Conservation (phyloP, 306 rosid species). For the Trifolium dubium region DNA sequence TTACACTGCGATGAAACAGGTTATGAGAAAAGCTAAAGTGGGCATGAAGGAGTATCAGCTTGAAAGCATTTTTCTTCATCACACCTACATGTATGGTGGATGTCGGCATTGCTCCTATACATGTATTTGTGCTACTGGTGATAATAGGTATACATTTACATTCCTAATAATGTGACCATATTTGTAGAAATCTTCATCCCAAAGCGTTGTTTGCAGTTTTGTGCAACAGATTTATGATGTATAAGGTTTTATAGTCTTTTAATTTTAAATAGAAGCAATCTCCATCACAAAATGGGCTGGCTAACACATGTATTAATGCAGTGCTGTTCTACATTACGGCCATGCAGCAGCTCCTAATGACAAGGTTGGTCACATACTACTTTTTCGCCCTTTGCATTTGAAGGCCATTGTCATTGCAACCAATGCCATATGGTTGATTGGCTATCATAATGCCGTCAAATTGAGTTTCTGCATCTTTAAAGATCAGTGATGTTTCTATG, state of each 20-base stretch:
- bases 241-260: slow-evolving; percentile 19
- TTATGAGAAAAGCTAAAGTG: slow-evolving; percentile 75
- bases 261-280: not conserved
- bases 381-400: slow-evolving; percentile 9
- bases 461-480: slow-evolving; percentile 31
- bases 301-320: slow-evolving; percentile 53
- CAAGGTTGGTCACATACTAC: slow-evolving; percentile 51
- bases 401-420: slow-evolving; percentile 29
- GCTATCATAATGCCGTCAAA: slow-evolving; percentile 4
- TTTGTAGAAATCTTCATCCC: slow-evolving; percentile 17
- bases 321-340: slow-evolving; percentile 92
- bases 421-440: slow-evolving; percentile 12
- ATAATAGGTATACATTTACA: slow-evolving; percentile 58
- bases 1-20: slow-evolving; percentile 53
- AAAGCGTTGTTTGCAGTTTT: slow-evolving; percentile 13
- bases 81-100: slow-evolving; percentile 97
- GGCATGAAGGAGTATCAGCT: slow-evolving; percentile 93
- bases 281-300: slow-evolving; percentile 30
- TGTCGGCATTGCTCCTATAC: slow-evolving; percentile 96
- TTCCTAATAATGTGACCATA: slow-evolving; percentile 15
- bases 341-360: slow-evolving; percentile 98
- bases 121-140: slow-evolving; percentile 96
- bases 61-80: slow-evolving; percentile 94
- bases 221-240: not conserved
- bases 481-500: slow-evolving; percentile 7